Evolutionary conservation across 1,284 basidiomycete species (phyloP), one percentile per base, ranked within the genome.

Genomic region (Ceratobasidium sp.): DNA sequence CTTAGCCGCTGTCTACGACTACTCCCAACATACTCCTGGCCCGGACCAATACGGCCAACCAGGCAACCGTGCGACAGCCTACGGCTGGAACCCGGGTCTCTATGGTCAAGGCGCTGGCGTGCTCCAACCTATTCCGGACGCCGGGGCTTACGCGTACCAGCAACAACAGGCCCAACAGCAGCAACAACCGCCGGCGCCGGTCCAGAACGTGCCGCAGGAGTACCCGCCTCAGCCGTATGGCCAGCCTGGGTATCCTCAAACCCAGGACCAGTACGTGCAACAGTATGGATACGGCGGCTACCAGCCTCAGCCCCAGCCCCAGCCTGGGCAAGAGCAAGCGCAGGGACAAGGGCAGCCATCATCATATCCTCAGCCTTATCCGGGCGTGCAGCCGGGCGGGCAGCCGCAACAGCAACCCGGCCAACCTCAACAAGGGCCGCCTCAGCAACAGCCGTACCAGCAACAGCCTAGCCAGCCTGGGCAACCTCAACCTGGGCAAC

Each of bases 31-130:
- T 29, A 51, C 73, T 4, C 78, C 27, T 31, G 79, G 48, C 39
- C 75, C 78, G 19, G 78, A 77, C 34, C 74, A 77, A 31, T 76
- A 77, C 22, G 59, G 34, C 58, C 77, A 56, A 4, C 78, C 79
- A 37, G 83, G 82, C 31, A 82, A 83, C 19, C 78, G 79, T 6
- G 71, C 76, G 0, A 61, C 77, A 22, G 59, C 81, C 1, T 87
- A 85, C 64, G 83, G 83, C 51, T 82, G 82, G 83, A 81, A 84
- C 79, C 78, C 82, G 0, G 75, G 79, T 1, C 79, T 81, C 3
- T 88, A 87, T 78, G 85, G 86, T 2, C 86, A 63, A 62, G 59
- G 59, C n/a, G 59, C 37, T 1, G 59, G 59, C 7, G 79, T 74
- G 82, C 85, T 31, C 77, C 81, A 1, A 80, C 82, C 31, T 69